Evolutionary conservation across 2,329 filamentous ascomycete genomes (phyloP), one percentile per base, ranked within the genome.

Genomic region (Cercospora sp.): DNA sequence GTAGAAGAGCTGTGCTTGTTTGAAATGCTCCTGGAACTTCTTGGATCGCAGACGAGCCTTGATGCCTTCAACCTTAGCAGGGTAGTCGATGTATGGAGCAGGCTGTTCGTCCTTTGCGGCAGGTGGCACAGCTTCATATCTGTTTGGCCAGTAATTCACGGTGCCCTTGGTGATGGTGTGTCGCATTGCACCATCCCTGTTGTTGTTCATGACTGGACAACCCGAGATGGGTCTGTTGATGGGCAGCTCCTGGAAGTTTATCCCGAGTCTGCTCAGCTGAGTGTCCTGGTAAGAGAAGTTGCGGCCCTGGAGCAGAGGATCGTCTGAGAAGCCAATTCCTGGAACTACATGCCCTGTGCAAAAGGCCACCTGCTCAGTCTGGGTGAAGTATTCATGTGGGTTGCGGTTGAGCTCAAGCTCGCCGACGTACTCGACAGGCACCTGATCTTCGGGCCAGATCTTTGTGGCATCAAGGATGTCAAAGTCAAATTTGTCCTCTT

Each of bases 381-480:
- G 87, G 0, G 91, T 84, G 80, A 95, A 95, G 81, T 87, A 95
- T 76, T 96, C 91, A 71, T 94, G 91, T 1, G 91, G 84, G 68
- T 92, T 94, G 64, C 86, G 86, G 83, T 95, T 94, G 5, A 96
- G 85, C 76, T 94, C 89, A 0, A 96, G 77, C 78, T 94, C 87
- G 45, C 91, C 92, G 65, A 96, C 91, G 75, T 92, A 92, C 7
- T 90, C 86, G 20, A 94, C 84, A 2, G 91, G 91, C 1, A 89
- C 89, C 9, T 86, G 75, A 71, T 93, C 90, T 76, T 95, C 91
- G 0, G 92, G 92, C 91, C 92, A 95, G 28, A 94, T 79, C 81
- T 96, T 95, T 42, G 92, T 96, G 0, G 92, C 89, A 72, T 96
- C 92, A 1, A 96, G 86, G 31, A 94, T 90, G 74, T 95, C 92